Evolutionary conservation across 2,329 filamentous ascomycete species (phyloP).

Genomic region (Sarocladiaceae sp.): DNA sequence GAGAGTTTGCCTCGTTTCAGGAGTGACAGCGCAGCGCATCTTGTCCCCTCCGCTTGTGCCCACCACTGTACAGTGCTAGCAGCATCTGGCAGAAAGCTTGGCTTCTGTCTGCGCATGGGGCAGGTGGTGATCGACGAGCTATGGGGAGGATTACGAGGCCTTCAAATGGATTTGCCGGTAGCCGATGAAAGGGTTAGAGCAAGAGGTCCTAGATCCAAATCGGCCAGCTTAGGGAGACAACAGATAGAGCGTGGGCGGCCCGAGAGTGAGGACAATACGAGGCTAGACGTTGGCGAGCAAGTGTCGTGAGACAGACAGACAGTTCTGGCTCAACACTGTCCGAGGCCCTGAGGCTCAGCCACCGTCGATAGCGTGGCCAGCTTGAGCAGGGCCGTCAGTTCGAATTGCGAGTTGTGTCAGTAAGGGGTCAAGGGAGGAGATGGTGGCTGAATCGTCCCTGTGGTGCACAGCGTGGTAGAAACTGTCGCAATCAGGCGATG

Average conservation of each 20-base stretch:
- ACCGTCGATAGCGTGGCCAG: slow-evolving; percentile 2
- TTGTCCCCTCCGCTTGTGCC: neutral
- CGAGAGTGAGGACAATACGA: neutral
- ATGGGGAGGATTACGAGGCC: too few species aligned
- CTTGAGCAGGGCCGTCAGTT: too few species aligned
- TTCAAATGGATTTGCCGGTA: neutral
- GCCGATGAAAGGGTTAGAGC: neutral
- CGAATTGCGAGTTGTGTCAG: neutral
- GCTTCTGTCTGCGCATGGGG: neutral
- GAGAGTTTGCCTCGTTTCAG: slow-evolving; percentile 8
- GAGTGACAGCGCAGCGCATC: neutral
- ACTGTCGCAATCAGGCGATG: too few species aligned
- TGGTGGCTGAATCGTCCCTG: too few species aligned
- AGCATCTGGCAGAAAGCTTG: slow-evolving; percentile 6
- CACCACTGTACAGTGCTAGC: neutral
- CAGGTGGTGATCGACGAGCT: too few species aligned
- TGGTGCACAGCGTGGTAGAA: too few species aligned
- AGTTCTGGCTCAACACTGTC: neutral
- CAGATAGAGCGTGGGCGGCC: neutral
- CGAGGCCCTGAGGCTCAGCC: neutral
- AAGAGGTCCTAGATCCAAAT: too few species aligned
- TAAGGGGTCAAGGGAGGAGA: too few species aligned
- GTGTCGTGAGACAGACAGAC: neutral
- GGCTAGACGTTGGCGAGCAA: too few species aligned
- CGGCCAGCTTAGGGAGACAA: too few species aligned